Conservation (phyloP, 2,329 filamentous ascomycete species). For the Aureobasidium lini region DNA sequence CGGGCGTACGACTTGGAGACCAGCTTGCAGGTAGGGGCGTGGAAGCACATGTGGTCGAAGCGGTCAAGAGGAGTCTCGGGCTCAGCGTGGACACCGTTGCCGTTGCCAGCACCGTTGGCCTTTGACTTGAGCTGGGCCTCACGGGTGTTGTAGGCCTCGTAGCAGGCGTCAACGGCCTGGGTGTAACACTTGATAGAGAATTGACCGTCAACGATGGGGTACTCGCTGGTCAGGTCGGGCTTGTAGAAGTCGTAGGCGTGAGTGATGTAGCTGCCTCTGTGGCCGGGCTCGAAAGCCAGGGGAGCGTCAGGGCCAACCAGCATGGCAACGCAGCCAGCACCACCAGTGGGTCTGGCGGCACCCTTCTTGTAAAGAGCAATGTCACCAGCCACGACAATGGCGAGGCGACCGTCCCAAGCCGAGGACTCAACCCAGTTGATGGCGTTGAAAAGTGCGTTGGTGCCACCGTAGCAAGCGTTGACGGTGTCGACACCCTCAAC, state of each 20-base stretch:
- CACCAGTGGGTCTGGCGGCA: conserved; percentile 45
- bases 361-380: conserved; percentile 50
- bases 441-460: conserved; percentile 48
- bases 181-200: conserved; percentile 48
- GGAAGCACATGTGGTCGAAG: conserved; percentile 50
- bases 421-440: conserved; percentile 49
- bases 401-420: conserved; percentile 46
- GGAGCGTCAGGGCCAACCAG: conserved; percentile 46
- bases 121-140: conserved; percentile 40
- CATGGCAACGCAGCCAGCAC: conserved; percentile 48
- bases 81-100: conserved; percentile 35
- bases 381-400: conserved; percentile 46
- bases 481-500: conserved; percentile 48
- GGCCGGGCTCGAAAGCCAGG: conserved; percentile 42
- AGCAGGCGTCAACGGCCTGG: conserved; percentile 46
- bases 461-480: conserved; percentile 49
- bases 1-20: conserved; percentile 48
- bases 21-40: conserved; percentile 48
- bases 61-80: conserved; percentile 42
- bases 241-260: conserved; percentile 51
- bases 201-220: conserved; percentile 46
- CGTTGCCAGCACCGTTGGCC: conserved; percentile 33
- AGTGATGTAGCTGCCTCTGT: conserved; percentile 44
- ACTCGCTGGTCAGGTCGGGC: conserved; percentile 47
- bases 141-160: conserved; percentile 46